Base-by-base conservation (phyloP, 2,329 filamentous ascomycete genomes). In the Penicillium corylophilum region DNA sequence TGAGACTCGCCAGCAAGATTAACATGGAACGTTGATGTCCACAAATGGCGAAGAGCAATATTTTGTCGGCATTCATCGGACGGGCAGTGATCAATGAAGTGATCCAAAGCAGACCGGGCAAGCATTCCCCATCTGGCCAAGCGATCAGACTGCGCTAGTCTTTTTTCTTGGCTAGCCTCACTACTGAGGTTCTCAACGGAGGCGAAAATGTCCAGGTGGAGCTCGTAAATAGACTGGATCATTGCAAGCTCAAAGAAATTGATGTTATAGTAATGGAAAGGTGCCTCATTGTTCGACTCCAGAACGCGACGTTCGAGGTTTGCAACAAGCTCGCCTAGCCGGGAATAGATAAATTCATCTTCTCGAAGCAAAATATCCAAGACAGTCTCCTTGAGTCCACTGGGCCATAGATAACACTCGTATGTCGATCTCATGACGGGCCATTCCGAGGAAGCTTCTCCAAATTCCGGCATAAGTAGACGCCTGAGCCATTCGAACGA, bases 121-220 rank as follows among this genome's bases (percentile, higher is more conserved):
- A 88, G 70, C 26, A 75, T 71, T 29, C 79, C 75, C 86, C 86
- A 89, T 56, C 84, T 74, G 41, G 77, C 72, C 8, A 88, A 68
- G 13, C 84, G 79, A 62, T 86, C 81, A 47, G 76, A 77, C 61
- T 87, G 83, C 8, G 77, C 56, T 4, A 74, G 64, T 31, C 80
- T 76, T n/a, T 77, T 81, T 5, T 72, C 73, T 26, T 70, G 61
- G 51, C 81, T 77, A 5, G 83, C 77, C 22, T 81, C 77, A 58
- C 80, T 85, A 57, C 78, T 79, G 0, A 82, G 79, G 56, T 81
- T 81, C 44, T 81, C 85, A 59, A 86, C 82, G n/a, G 80, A 71
- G 5, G 80, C 80, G 64, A 84, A 86, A 8, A 86, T 74, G 62
- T 88, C 85, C 5, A 88, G 74, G 61, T 88, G 85, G 28, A 88